Conservation (phyloP, 2,329 filamentous ascomycete genomes). For the Teratosphaeria zuluensis region DNA sequence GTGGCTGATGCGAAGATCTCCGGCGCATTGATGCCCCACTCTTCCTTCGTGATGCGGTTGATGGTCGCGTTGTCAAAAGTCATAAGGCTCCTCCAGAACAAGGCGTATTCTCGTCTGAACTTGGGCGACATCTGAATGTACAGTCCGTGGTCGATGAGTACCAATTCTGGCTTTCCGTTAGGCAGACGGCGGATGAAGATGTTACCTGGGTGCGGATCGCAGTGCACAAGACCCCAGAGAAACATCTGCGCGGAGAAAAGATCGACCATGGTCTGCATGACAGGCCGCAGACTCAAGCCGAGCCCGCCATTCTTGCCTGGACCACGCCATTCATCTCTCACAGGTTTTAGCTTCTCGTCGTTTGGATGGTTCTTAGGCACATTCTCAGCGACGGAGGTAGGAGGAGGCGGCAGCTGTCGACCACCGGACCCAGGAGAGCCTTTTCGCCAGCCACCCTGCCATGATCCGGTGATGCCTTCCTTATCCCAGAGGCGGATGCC, state of each 20-base stretch:
- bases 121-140: slow-evolving; percentile 82
- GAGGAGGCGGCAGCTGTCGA: slow-evolving; percentile 46
- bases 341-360: slow-evolving; percentile 62
- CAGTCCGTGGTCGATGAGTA: slow-evolving; percentile 92
- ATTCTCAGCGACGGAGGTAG: slow-evolving; percentile 12
- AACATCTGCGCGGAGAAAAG: slow-evolving; percentile 98
- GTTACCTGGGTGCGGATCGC: slow-evolving; percentile 94
- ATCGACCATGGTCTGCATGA: slow-evolving; percentile 95
- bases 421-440: slow-evolving; percentile 73
- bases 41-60: slow-evolving; percentile 54
- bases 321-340: slow-evolving; percentile 70
- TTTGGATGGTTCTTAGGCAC: slow-evolving; percentile 39
- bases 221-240: slow-evolving; percentile 90
- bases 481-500: slow-evolving; percentile 90
- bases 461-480: slow-evolving; percentile 62
- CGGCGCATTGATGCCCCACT: slow-evolving; percentile 81
- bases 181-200: slow-evolving; percentile 86
- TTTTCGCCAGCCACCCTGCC: slow-evolving; percentile 66
- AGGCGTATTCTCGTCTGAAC: slow-evolving; percentile 77
- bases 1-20: slow-evolving; percentile 90
- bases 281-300: slow-evolving; percentile 69
- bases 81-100: slow-evolving; percentile 89
- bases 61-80: slow-evolving; percentile 86
- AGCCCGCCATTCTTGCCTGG: slow-evolving; percentile 64
- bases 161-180: slow-evolving; percentile 74